Evolutionary conservation across 177 flowering plant species (phyloP), one percentile per base, ranked within the genome.

Genomic region (Vitis hybrid): DNA sequence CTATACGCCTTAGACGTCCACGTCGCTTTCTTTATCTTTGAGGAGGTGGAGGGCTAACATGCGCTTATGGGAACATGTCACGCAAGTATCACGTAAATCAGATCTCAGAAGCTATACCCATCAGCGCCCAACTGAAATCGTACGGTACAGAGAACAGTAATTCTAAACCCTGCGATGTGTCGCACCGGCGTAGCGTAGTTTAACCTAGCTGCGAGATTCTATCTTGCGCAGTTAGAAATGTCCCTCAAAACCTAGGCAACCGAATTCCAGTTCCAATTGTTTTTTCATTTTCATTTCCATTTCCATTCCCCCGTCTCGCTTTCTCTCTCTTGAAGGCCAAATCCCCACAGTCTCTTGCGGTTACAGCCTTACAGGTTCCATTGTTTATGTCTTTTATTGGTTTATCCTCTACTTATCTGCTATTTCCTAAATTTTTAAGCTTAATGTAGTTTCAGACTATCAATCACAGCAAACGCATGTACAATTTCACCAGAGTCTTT

Each of bases 221-320:
- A 67, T 45, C 22, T 13, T 62, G 67, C 55, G 67, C 70, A 15
- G 57, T 8, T 55, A 5, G 20, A 15, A 50, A n/a, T 52, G 76
- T 73, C 67, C 49, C 67, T 62, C 64, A 31, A 66, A 58, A 61
- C 67, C 66, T 51, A 56, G 64, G 31, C 69, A 64, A 13, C 31
- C 19, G 29, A 20, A 26, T 10, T 26, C 51, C 12, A 18, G 14
- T n/a, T 45, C 65, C 19, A 33, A 12, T 26, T 26, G 29, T 26
- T 26, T 26, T 31, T 19, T 16, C 33, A 6, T 51, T 12, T 14
- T n/a, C 29, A 13, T 8, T 12, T 49, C 15, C 60, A 2, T 10
- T 60, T 9, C 39, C 63, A 39, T 31, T 55, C 7, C 11, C 11
- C 45, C 62, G 62, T 63, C 57, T 57, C 58, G 16, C 66, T 39